A percentile compares a stretch with the other conserved stretches of the same genome.
phyloP scores from a whole-genome alignment of 306 rosid genomes.

The Dalbergia oliveri region DNA sequence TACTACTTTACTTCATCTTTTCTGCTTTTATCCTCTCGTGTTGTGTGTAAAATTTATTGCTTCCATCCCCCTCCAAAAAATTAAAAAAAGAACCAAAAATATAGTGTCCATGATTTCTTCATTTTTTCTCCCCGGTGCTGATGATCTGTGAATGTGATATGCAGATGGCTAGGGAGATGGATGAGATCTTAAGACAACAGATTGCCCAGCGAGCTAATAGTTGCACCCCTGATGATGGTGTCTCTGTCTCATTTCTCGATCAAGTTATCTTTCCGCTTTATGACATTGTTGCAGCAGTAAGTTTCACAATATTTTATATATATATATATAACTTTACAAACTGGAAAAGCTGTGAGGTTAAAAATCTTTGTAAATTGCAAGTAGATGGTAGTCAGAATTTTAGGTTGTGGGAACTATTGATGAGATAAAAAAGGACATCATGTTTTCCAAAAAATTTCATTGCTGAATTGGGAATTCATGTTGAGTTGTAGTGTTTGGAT shows the following conservation, averaged over 20 bases:
- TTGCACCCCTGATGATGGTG: slow-evolving; percentile 70
- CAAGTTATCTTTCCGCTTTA: slow-evolving; percentile 80
- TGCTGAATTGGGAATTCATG: neutral
- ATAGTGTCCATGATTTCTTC: neutral
- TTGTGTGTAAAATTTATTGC: neutral
- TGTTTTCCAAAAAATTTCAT: neutral
- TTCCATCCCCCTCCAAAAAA: neutral
- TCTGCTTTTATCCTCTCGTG: neutral
- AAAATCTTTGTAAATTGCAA: neutral
- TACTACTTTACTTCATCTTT: neutral
- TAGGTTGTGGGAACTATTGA: neutral
- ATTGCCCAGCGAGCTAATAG: slow-evolving; percentile 85
- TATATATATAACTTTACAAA: neutral
- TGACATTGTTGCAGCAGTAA: slow-evolving; percentile 82
- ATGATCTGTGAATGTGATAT: slow-evolving; percentile 42
- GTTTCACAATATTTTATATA: slow-evolving; percentile 41
- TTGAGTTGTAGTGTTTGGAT: neutral
- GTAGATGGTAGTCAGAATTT: neutral
- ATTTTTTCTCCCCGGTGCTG: neutral
- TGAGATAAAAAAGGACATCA: neutral
- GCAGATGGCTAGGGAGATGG: slow-evolving; percentile 98
- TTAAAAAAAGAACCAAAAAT: too few relatives aligned
- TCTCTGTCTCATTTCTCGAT: slow-evolving; percentile 91
- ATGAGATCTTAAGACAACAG: slow-evolving; percentile 78
- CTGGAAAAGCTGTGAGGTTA: slow-evolving; percentile 3